Conservation (phyloP, 2,329 filamentous ascomycete genomes). For the Pseudocercospora vitis region DNA sequence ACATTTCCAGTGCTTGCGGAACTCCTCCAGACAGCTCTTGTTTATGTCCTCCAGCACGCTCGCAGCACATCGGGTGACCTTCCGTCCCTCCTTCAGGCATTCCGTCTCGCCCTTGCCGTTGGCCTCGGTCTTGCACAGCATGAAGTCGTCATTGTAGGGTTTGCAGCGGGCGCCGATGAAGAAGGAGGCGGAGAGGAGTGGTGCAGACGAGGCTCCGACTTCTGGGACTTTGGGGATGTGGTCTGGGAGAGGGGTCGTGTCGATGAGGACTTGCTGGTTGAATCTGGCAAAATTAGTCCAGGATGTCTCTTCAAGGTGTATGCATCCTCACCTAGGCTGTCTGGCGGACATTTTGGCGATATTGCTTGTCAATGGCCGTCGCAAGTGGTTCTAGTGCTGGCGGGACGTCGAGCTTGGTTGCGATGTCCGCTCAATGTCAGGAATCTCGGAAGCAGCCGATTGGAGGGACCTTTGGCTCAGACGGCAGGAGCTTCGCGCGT, state of each 20-base stretch:
- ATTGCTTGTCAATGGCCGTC: slow-evolving; percentile 18
- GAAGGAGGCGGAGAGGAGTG: slow-evolving; percentile 86
- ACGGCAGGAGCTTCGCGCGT: slow-evolving; percentile 6
- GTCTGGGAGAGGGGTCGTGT: slow-evolving; percentile 92
- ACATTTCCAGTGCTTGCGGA: slow-evolving; percentile 92
- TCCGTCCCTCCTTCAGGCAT: slow-evolving; percentile 92
- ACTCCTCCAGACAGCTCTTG: slow-evolving; percentile 86
- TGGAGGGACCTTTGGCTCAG: slow-evolving; percentile 13
- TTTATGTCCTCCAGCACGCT: slow-evolving; percentile 98
- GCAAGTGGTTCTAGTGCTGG: not conserved
- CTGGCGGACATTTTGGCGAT: slow-evolving; percentile 58
- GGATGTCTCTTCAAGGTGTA: slow-evolving; percentile 11
- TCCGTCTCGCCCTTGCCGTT: slow-evolving; percentile 88
- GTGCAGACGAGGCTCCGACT: slow-evolving; percentile 88
- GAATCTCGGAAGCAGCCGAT: slow-evolving; percentile 23
- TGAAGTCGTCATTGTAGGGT: slow-evolving; percentile 97
- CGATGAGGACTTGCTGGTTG: slow-evolving; percentile 88
- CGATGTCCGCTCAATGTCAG: slow-evolving; percentile 4
- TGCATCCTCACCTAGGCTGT: slow-evolving; percentile 56
- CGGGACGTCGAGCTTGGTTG: slow-evolving; percentile 1
- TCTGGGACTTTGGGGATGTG: slow-evolving; percentile 91
- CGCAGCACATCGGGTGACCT: slow-evolving; percentile 92
- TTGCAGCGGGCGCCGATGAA: slow-evolving; percentile 96
- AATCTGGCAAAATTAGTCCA: slow-evolving; percentile 62
- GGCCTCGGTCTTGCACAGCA: slow-evolving; percentile 98